Evolutionary conservation across 192 early-diverging fungal genomes (phyloP).

Genomic region (Gaertneriomyces semiglobifer): DNA sequence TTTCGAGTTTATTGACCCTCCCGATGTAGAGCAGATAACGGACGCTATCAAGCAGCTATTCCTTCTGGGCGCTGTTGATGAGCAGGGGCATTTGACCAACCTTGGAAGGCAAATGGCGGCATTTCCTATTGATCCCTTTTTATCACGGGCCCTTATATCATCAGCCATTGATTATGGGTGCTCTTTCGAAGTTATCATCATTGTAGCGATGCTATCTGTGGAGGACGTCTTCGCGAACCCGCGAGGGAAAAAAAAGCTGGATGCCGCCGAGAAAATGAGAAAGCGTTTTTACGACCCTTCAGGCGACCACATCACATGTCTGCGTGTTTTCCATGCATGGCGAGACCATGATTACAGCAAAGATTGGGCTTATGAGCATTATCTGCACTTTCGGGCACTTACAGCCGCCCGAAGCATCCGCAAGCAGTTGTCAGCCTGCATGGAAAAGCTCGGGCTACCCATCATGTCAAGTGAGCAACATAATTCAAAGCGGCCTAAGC

Average conservation of each 20-base stretch:
- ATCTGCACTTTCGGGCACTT: conserved; percentile 47
- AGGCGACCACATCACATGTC: conserved; percentile 55
- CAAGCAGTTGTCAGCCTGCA: conserved; percentile 39
- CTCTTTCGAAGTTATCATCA: conserved; percentile 45
- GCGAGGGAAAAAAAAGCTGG: conserved; percentile 32
- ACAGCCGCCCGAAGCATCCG: conserved; percentile 45
- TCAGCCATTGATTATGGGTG: conserved; percentile 38
- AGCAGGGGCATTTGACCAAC: conserved; percentile 42
- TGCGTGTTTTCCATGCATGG: conserved; percentile 48
- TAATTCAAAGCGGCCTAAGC: neutral
- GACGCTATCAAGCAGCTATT: conserved; percentile 47
- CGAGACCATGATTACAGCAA: conserved; percentile 16
- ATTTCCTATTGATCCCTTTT: conserved; percentile 46
- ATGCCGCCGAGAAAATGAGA: conserved; percentile 31
- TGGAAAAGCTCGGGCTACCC: conserved; percentile 36
- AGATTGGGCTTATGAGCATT: conserved; percentile 44
- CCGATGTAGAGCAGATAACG: conserved; percentile 40
- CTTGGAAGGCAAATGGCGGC: conserved; percentile 44
- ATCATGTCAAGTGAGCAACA: conserved; percentile 12
- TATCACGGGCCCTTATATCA: conserved; percentile 42
- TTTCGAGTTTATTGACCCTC: conserved; percentile 63
- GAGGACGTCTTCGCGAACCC: conserved; percentile 48
- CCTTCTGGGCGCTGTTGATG: conserved; percentile 48
- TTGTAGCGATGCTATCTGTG: conserved; percentile 48
- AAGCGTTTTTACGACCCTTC: conserved; percentile 23